Base-by-base conservation (phyloP, 371 early-diverging fungal species). In the Neoconidiobolus thromboides region DNA sequence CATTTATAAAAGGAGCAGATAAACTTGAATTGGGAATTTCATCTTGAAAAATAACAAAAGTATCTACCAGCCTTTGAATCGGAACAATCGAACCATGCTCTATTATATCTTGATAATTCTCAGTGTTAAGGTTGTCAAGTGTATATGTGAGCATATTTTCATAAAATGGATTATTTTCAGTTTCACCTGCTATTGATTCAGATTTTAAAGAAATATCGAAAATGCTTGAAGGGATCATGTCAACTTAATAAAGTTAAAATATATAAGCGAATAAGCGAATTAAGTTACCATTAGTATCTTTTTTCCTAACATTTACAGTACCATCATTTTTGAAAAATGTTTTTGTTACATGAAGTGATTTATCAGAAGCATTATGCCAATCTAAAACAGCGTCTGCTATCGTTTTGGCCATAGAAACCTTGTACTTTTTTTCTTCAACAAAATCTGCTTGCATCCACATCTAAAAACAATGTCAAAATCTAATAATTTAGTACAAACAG, bases 361-460 rank as follows among this genome's bases (percentile, higher is more conserved):
- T 26, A 55, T 55, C 12, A 41, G 26, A 12, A 3, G 55, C 12
- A 3, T 7, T 12, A 55, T 55, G 55, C 55, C 55, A 55, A 12
- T 42, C 9, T 12, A 55, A 12, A 40, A 55, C 55, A 5, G 26
- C 7, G 14, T 41, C 38, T 4, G 55, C 55, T 12, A 55, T 55
- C 10, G 15, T 10, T 3, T 36, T 9, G 26, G 55, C 55, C 40
- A 41, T 55, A 12, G 26, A 7, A 3, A 38, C 40, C 37, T 55
- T 55, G 38, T 40, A 55, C 40, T 55, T 55, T 14, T 55, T 55
- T 41, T 55, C 55, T 41, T 55, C 55, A 9, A 38, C 6, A 36
- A 55, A 55, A 41, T 55, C 55, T 3, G 55, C 14, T 10, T 55
- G 55, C 26, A 55, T 36, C 55, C 55, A 55, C 5, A 37, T 36